These are phyloP conservation scores for Pseudomassariella vexata DNA, from an alignment of 2,329 filamentous ascomycete genomes.

Conservation along the genomic window DNA sequence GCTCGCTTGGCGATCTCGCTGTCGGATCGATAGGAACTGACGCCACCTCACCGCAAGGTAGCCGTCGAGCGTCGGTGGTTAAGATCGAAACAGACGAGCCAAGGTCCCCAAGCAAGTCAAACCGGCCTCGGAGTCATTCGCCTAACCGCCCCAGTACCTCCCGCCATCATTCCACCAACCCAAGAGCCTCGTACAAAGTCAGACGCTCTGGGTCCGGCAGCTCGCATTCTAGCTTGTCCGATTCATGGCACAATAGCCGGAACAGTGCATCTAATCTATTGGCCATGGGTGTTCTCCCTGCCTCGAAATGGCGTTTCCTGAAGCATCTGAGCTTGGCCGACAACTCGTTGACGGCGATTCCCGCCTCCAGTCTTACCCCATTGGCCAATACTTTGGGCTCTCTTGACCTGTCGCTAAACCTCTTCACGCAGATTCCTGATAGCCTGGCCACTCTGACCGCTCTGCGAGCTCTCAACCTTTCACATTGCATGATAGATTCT, in stretches of 20 bases:
- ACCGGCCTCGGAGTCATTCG: conserved; percentile 69
- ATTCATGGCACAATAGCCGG: conserved; percentile 58
- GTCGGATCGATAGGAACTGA: conserved; percentile 55
- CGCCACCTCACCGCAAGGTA: conserved; percentile 25
- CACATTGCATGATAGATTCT: conserved; percentile 96
- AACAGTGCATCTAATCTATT: conserved; percentile 77
- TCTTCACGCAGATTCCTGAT: conserved; percentile 92
- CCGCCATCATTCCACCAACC: conserved; percentile 63
- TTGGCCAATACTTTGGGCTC: conserved; percentile 86
- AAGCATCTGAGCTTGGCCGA: conserved; percentile 88
- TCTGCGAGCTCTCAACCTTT: conserved; percentile 87
- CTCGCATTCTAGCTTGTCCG: conserved; percentile 74
- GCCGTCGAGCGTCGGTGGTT: conserved; percentile 37
- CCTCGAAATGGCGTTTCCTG: conserved; percentile 91
- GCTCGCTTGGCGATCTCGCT: conserved; percentile 43
- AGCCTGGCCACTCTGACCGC: conserved; percentile 79
- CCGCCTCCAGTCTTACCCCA: conserved; percentile 68
- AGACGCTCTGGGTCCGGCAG: conserved; percentile 86
- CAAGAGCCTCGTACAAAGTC: conserved; percentile 66
- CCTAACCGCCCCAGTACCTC: conserved; percentile 72
- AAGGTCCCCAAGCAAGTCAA: conserved; percentile 35
- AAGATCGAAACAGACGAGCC: conserved; percentile 43
- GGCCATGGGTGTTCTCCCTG: conserved; percentile 64
- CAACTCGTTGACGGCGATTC: conserved; percentile 79
- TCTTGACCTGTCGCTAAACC: conserved; percentile 84